A percentile compares a stretch with the other conserved stretches of the same genome.
Conservation (phyloP, 1,139 yeast genomes). For the Suhomyces yuchorum region DNA sequence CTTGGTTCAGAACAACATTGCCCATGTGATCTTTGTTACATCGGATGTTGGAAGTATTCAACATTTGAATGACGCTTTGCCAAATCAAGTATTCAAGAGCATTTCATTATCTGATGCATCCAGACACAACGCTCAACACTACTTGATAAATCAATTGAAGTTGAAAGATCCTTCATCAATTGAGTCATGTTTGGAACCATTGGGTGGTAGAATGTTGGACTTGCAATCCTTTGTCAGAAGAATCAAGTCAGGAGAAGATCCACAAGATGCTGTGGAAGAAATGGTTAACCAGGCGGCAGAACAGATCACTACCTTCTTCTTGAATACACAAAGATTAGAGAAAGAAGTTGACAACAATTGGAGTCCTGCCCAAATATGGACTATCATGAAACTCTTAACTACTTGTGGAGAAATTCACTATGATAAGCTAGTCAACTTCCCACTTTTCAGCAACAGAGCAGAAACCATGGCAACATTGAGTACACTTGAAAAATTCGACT, state of each 20-base stretch:
- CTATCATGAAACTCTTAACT: slow-evolving; percentile 66
- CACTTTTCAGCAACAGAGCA: slow-evolving; percentile 66
- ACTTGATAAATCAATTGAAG: slow-evolving; percentile 62
- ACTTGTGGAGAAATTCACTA: slow-evolving; percentile 46
- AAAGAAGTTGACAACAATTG: slow-evolving; percentile 47
- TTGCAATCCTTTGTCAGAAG: slow-evolving; percentile 88
- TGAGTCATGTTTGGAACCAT: slow-evolving; percentile 63
- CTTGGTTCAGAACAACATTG: slow-evolving; percentile 73
- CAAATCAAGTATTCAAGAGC: slow-evolving; percentile 83
- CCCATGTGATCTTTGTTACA: slow-evolving; percentile 86
- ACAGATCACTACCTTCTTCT: slow-evolving; percentile 81
- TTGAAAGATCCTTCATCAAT: slow-evolving; percentile 35
- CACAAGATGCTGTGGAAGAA: slow-evolving; percentile 71
- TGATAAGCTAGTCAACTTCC: slow-evolving; percentile 55
- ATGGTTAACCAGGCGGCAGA: slow-evolving; percentile 85
- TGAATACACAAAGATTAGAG: slow-evolving; percentile 41
- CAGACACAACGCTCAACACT: slow-evolving; percentile 65
- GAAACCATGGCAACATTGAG: slow-evolving; percentile 53
- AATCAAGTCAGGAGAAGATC: slow-evolving; percentile 82
- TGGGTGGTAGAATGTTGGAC: slow-evolving; percentile 96
- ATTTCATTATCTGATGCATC: slow-evolving; percentile 82
- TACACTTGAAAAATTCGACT: slow-evolving; percentile 77
- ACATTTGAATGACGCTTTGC: slow-evolving; percentile 67
- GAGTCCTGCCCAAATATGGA: slow-evolving; percentile 88
- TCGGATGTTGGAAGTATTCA: slow-evolving; percentile 81